Percentiles rank a stretch among this genome's conserved stretches.
Conservation (phyloP, 257 asterid species). For the Jacaranda mimosifolia region DNA sequence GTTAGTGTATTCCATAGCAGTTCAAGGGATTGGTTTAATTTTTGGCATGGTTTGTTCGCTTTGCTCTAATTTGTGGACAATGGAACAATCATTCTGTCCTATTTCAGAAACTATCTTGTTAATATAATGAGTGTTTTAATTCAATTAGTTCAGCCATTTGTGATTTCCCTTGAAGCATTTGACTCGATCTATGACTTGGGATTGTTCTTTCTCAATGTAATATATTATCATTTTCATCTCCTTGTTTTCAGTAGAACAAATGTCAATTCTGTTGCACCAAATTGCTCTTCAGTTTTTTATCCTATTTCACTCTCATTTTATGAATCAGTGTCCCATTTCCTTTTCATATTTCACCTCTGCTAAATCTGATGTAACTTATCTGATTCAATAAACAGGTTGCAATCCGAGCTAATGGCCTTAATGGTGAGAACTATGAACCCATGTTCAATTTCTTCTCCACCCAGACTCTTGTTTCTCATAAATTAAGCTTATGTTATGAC, state of each 20-base stretch:
- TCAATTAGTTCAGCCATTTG: neutral
- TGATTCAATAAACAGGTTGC: conserved; percentile 66
- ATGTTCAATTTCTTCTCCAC: neutral
- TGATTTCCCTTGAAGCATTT: neutral
- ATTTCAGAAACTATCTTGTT: neutral
- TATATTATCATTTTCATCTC: too few species aligned
- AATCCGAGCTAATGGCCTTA: conserved; percentile 91
- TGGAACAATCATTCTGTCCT: neutral
- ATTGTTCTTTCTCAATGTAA: too few species aligned
- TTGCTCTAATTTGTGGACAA: too few species aligned
- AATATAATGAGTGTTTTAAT: neutral
- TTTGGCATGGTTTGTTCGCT: too few species aligned
- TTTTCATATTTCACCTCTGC: too few species aligned
- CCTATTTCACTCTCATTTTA: too few species aligned
- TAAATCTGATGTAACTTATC: neutral
- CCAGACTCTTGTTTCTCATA: neutral
- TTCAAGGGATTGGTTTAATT: too few species aligned
- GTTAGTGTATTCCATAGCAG: too few species aligned
- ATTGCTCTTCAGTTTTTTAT: too few species aligned
- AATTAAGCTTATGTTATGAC: neutral
- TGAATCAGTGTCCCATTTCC: too few species aligned
- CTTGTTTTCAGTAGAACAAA: too few species aligned
- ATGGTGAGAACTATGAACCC: conserved; percentile 64
- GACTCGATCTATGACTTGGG: neutral
- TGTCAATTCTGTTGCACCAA: too few species aligned